Evolutionary conservation across 129 eudicot species (phyloP).

Genomic region (carrot (Daucus carota)): DNA sequence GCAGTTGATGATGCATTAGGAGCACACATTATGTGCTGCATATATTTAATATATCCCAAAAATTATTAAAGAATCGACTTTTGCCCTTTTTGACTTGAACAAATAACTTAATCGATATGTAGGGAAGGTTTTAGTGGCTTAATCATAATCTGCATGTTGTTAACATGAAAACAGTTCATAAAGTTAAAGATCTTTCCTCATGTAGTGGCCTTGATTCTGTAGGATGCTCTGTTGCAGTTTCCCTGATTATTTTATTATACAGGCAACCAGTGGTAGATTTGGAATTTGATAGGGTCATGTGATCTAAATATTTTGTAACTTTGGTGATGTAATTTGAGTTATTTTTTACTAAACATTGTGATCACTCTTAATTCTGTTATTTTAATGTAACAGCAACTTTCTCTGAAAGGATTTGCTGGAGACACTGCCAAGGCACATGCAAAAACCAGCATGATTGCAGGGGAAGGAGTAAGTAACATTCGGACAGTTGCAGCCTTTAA

Average conservation of each 20-base stretch:
- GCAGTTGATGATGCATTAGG: background rate
- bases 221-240: background rate
- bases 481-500: constrained; percentile 94
- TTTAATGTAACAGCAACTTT: constrained; percentile 63
- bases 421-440: constrained; percentile 99
- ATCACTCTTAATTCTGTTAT: constrained; percentile 7
- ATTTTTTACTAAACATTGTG: background rate
- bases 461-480: constrained; percentile 97
- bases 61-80: background rate
- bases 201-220: background rate
- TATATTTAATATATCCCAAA: background rate
- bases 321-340: background rate
- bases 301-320: constrained; percentile 1
- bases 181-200: background rate
- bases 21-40: background rate
- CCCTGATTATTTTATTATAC: background rate
- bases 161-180: background rate
- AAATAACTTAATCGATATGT: background rate
- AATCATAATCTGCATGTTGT: constrained; percentile 3
- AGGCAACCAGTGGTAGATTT: background rate
- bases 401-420: constrained; percentile 92
- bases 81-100: background rate
- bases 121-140: background rate
- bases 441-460: constrained; percentile 97
- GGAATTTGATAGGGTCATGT: background rate